A percentile compares a stretch with the other conserved stretches of the same genome.
phyloP scores from a whole-genome alignment of 164 flowering plant genomes.

The Protea cynaroides region DNA sequence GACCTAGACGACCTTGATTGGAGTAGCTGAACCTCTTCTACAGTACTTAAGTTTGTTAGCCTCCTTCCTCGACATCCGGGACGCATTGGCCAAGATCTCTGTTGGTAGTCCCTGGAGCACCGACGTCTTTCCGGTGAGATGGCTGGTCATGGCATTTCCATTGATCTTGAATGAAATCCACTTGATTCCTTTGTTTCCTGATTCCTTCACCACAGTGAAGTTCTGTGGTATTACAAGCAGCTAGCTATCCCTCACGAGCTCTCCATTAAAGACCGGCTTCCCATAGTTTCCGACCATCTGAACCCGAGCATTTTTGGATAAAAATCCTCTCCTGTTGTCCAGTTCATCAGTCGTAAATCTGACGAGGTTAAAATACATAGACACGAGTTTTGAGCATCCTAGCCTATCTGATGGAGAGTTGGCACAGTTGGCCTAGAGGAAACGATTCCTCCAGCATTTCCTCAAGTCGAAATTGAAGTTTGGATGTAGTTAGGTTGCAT shows the following conservation, averaged over 20 bases:
- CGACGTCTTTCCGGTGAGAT: conserved; percentile 43
- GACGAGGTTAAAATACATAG: too few species aligned
- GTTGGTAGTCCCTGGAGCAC: conserved; percentile 36
- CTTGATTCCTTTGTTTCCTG: conserved; percentile 39
- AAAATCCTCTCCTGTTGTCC: too few species aligned
- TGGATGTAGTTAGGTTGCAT: too few species aligned
- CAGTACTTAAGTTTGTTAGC: conserved; percentile 39
- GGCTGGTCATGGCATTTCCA: conserved; percentile 38
- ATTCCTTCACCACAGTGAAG: conserved; percentile 35
- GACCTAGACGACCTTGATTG: conserved; percentile 15
- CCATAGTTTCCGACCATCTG: conserved; percentile 44
- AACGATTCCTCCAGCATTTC: too few species aligned
- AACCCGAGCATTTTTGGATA: conserved; percentile 31
- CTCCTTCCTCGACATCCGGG: conserved; percentile 32
- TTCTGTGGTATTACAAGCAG: conserved; percentile 46
- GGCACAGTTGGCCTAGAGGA: too few species aligned
- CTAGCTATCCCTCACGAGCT: conserved; percentile 38
- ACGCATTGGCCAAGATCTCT: conserved; percentile 36
- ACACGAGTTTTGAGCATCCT: too few species aligned
- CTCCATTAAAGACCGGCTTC: conserved; percentile 30
- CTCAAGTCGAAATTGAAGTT: too few species aligned
- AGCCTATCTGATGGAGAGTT: too few species aligned
- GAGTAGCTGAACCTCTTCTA: conserved; percentile 30
- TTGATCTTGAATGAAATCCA: conserved; percentile 55
- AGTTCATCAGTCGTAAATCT: too few species aligned